Conservation (phyloP, 352 stramenopile species). For the Globisporangium takayamanum region DNA sequence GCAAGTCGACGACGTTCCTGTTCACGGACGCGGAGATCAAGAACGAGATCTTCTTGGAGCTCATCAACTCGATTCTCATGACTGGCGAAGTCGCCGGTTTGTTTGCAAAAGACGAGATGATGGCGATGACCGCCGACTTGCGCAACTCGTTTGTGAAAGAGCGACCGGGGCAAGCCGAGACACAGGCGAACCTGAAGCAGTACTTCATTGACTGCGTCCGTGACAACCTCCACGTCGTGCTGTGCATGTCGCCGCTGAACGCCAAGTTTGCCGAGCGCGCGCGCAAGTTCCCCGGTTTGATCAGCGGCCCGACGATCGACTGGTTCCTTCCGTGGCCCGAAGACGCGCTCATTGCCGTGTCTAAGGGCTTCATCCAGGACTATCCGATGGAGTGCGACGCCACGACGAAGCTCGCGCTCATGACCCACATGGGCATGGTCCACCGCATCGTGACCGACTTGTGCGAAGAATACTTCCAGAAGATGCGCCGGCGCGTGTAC, state of each 20-base stretch:
- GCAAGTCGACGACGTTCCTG: slow-evolving; percentile 96
- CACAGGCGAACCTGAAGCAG: slow-evolving; percentile 94
- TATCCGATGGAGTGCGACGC: slow-evolving; percentile 94
- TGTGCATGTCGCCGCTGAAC: slow-evolving; percentile 99
- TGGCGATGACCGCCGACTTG: slow-evolving; percentile 97
- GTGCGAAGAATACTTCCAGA: slow-evolving; percentile 98
- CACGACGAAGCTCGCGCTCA: slow-evolving; percentile 82
- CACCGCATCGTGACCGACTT: slow-evolving; percentile 96
- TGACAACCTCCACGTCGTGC: slow-evolving; percentile 97
- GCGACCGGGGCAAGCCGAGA: slow-evolving; percentile 92
- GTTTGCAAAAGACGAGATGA: slow-evolving; percentile 99
- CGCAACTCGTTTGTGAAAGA: slow-evolving; percentile 94
- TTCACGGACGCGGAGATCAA: slow-evolving; percentile 99
- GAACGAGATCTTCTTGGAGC: slow-evolving; percentile 98
- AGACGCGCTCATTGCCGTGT: slow-evolving; percentile 96
- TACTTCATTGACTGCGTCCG: slow-evolving; percentile 98
- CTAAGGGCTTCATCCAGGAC: slow-evolving; percentile 94
- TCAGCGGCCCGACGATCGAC: slow-evolving; percentile 97
- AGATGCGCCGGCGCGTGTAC: slow-evolving; percentile 96
- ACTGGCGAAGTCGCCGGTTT: slow-evolving; percentile 97
- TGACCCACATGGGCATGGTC: slow-evolving; percentile 98
- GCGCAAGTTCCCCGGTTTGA: slow-evolving; percentile 96
- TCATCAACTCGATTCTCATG: slow-evolving; percentile 98
- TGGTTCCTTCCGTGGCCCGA: slow-evolving; percentile 99
- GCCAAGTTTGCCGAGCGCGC: slow-evolving; percentile 95